These are phyloP conservation scores for Apiospora sp. DNA, from an alignment of 2,329 filamentous ascomycete species.

Conservation along the genomic window DNA sequence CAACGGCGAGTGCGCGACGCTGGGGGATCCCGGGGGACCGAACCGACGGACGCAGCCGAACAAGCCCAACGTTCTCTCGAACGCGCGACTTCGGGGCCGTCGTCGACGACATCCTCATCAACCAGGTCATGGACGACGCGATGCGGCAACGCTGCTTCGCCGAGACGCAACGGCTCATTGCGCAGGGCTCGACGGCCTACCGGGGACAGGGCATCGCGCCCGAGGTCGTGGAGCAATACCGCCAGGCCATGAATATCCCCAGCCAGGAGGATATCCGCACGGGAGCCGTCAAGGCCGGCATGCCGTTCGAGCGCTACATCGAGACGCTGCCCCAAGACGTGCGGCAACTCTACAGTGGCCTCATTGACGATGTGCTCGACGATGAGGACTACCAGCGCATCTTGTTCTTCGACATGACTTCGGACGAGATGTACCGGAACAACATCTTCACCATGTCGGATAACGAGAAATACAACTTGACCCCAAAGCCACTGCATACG, in stretches of 20 bases:
- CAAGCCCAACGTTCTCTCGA: conserved; percentile 36
- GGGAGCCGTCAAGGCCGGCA: background rate
- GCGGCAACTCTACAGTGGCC: conserved; percentile 29
- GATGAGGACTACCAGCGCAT: conserved; percentile 41
- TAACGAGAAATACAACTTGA: conserved; percentile 30
- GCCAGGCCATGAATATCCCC: conserved; percentile 25
- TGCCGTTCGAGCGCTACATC: conserved; percentile 34
- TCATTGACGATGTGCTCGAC: conserved; percentile 31
- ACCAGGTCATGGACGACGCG: conserved; percentile 23
- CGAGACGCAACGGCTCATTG: background rate
- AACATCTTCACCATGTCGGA: conserved; percentile 34
- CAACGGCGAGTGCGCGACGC: conserved; percentile 37
- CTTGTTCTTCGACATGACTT: conserved; percentile 36
- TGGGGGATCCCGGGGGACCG: conserved; percentile 39
- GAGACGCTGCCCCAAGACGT: conserved; percentile 22
- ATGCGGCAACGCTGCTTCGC: background rate
- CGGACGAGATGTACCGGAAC: conserved; percentile 37
- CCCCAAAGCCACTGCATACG: conserved; percentile 32
- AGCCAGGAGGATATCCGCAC: conserved; percentile 25
- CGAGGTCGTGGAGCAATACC: conserved; percentile 30
- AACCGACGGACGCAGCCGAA: conserved; percentile 38
- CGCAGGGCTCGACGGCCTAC: background rate
- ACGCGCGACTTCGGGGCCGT: conserved; percentile 34
- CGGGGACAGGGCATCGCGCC: conserved; percentile 30
- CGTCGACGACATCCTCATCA: conserved; percentile 33